Conservation (phyloP, 2,329 filamentous ascomycete species). For the Fusarium irregulare region DNA sequence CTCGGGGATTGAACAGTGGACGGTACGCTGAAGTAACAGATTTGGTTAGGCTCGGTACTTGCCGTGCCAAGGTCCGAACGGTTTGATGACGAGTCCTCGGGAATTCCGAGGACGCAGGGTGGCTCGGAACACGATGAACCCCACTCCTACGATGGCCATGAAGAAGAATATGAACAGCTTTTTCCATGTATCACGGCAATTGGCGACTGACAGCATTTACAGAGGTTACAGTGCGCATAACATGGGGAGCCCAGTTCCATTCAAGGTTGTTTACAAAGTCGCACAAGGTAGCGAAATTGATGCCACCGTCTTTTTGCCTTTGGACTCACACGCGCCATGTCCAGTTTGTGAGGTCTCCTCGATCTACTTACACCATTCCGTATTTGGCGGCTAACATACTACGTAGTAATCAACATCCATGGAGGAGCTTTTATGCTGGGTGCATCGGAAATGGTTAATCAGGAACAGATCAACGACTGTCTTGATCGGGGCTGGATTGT, state of each 20-base stretch:
- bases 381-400: background rate
- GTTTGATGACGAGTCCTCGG: background rate
- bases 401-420: constrained; percentile 7
- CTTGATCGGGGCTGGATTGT: constrained; percentile 8
- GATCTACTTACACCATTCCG: fast-evolving
- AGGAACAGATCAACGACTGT: constrained; percentile 7
- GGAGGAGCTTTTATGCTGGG: constrained; percentile 20
- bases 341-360: background rate
- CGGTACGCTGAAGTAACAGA: background rate
- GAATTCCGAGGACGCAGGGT: constrained; percentile 8
- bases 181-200: background rate
- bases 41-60: background rate
- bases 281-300: constrained; percentile 2
- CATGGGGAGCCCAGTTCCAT: background rate
- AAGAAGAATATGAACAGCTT: background rate
- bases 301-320: background rate
- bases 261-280: constrained; percentile 7
- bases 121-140: background rate
- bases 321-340: background rate
- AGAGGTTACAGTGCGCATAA: background rate
- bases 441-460: constrained; percentile 16
- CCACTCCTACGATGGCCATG: background rate
- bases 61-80: background rate
- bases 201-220: background rate
- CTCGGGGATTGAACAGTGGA: background rate